These are phyloP conservation scores for Corinectria fuckeliana DNA, from an alignment of 2,329 filamentous ascomycete species.

Conservation along the genomic window DNA sequence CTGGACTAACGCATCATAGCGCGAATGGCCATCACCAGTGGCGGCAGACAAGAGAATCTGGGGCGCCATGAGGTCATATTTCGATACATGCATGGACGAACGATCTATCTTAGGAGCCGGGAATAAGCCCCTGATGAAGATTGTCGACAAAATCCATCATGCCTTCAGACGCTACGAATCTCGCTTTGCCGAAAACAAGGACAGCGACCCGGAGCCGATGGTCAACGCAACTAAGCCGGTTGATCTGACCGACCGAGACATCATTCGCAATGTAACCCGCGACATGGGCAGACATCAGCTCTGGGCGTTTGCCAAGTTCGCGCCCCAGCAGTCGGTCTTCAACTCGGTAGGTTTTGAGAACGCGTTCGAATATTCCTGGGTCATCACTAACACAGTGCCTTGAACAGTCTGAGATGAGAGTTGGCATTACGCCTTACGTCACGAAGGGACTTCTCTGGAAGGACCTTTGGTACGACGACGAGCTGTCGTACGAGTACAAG, in stretches of 20 bases:
- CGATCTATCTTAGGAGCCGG: no score
- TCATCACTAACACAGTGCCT: not conserved
- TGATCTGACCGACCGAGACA: constrained; percentile 1
- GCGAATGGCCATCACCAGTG: not conserved
- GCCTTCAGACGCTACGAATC: constrained; percentile 13
- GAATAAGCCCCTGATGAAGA: not conserved
- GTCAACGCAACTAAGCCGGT: not conserved
- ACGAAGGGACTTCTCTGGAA: constrained; percentile 10
- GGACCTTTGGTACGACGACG: constrained; percentile 2
- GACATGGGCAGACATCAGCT: constrained; percentile 8
- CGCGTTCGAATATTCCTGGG: no score
- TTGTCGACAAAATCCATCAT: constrained; percentile 10
- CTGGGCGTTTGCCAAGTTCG: constrained; percentile 21
- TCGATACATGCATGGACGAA: constrained; percentile 4
- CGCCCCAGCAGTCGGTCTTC: constrained; percentile 16
- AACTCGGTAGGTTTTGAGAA: constrained; percentile 17
- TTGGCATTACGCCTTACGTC: constrained; percentile 11
- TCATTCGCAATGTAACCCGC: constrained; percentile 4
- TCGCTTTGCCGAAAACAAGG: not conserved
- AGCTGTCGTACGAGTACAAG: not conserved
- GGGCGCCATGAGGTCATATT: constrained; percentile 12
- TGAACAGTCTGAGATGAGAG: constrained; percentile 12
- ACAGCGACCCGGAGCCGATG: not conserved
- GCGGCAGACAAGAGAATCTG: not conserved
- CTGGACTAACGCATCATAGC: not conserved